Evolutionary conservation across 495 filamentous ascomycete species (phyloP).

Genomic region (Xylaria sp.): DNA sequence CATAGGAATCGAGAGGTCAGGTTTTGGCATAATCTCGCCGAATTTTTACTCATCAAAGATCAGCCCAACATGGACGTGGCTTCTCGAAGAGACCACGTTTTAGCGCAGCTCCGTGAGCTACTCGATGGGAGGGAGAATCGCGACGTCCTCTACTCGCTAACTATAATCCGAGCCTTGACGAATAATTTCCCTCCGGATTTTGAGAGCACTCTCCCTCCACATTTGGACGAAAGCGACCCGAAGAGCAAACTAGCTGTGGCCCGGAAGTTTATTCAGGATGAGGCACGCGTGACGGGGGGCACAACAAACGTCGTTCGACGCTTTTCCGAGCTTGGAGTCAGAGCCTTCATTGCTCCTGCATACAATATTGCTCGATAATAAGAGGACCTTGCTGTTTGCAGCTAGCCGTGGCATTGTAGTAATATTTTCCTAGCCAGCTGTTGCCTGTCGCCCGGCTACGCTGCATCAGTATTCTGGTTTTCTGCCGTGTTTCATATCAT

Average conservation of each 20-base stretch:
- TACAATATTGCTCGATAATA: slow-evolving; percentile 42
- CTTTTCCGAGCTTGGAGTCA: slow-evolving; percentile 72
- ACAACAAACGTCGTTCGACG: slow-evolving; percentile 84
- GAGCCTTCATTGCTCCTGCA: slow-evolving; percentile 52
- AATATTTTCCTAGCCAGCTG: slow-evolving; percentile 17
- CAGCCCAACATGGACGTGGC: slow-evolving; percentile 53
- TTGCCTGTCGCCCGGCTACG: slow-evolving; percentile 14
- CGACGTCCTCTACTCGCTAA: slow-evolving; percentile 91
- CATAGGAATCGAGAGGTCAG: slow-evolving; percentile 68
- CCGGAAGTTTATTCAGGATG: slow-evolving; percentile 79
- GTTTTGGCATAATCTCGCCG: slow-evolving; percentile 81
- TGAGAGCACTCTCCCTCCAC: slow-evolving; percentile 63
- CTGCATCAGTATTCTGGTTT: slow-evolving; percentile 4
- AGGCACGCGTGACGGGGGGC: slow-evolving; percentile 69
- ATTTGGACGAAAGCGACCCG: slow-evolving; percentile 72
- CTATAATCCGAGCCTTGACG: slow-evolving; percentile 76
- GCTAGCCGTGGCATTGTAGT: slow-evolving; percentile 17
- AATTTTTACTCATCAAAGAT: slow-evolving; percentile 72
- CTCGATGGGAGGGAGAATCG: slow-evolving; percentile 84
- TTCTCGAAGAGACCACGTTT: slow-evolving; percentile 67
- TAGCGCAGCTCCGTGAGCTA: slow-evolving; percentile 67
- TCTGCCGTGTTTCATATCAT: slow-evolving; percentile 23
- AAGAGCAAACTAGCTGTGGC: slow-evolving; percentile 79
- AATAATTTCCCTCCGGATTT: slow-evolving; percentile 69
- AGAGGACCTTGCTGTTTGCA: slow-evolving; percentile 19